phyloP scores from a whole-genome alignment of 1,139 yeast species.

The Candida labiduridarum region DNA sequence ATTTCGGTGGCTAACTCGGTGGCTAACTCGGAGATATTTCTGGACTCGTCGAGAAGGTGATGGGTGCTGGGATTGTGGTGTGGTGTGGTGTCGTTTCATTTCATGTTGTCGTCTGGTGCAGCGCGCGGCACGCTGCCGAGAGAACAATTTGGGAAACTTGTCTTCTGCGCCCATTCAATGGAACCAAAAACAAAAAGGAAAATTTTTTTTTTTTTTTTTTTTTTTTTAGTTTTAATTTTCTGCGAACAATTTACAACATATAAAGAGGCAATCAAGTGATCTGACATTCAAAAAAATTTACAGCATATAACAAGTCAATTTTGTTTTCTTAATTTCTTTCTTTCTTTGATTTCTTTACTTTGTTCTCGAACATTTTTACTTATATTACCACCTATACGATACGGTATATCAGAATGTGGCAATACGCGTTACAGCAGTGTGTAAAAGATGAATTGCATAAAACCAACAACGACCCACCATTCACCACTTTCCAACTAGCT shows the following conservation, averaged over 20 bases:
- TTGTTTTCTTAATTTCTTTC: background rate
- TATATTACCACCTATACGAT: background rate
- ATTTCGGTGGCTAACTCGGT: too few relatives aligned
- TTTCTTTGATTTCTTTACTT: background rate
- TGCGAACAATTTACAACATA: background rate
- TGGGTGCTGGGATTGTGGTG: background rate
- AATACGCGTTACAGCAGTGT: conserved; percentile 8
- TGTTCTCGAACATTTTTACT: background rate
- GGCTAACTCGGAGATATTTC: background rate
- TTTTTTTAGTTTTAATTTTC: background rate
- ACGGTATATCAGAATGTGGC: background rate
- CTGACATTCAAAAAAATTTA: background rate
- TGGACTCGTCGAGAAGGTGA: background rate
- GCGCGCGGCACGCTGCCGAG: background rate
- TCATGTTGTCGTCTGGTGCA: background rate
- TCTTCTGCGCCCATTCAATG: conserved; percentile 4
- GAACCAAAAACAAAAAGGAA: background rate
- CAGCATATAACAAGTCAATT: background rate
- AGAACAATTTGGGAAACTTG: conserved; percentile 1
- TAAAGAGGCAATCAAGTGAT: conserved; percentile 1
- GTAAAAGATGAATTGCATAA: conserved; percentile 14
- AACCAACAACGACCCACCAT: conserved; percentile 37
- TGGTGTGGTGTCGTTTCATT: background rate
- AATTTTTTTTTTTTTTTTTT: background rate
- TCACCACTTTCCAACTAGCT: conserved; percentile 66